Base-by-base conservation (phyloP, 495 filamentous ascomycete species). In the Saxispiralis lemnorum region DNA sequence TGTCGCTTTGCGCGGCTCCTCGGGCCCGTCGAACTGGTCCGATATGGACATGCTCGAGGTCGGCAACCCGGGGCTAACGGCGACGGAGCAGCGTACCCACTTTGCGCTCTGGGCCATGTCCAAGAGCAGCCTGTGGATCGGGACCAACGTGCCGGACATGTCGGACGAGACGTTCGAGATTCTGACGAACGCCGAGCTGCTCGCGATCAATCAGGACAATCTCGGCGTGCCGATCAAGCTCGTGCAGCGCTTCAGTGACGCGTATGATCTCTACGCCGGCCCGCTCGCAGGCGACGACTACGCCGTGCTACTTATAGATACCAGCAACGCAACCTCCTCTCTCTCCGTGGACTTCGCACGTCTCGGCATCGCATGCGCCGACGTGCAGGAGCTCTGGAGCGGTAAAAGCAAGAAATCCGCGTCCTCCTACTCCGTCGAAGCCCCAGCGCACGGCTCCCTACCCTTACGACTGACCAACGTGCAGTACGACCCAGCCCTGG, bases 151-250 rank as follows among this genome's bases (percentile, higher is more conserved):
- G 7, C 20, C 19, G 2, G 1, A n/a, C 12, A n/a, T 46, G 4
- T 19, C 41, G 9, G 17, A 2, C 11, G 16, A 17, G 3, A 44
- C 50, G 10, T 18, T 48, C 9, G 33, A 17, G 9, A 46, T 46
- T 30, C 39, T 53, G 33, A 40, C 31, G 12, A 53, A 50, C 31
- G 31, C 41, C n/a, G 51, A 47, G 12, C 35, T 53, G 31, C 46
- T 53, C 16, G 42, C 47, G 14, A 49, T 53, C 38, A 51, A 50
- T 35, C 51, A 53, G 39, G 51, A 53, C 31, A 13, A 38, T 11
- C 39, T 49, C 7, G 42, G 31, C 12, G 35, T 38, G 35, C 51
- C 48, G 39, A 43, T 46, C 6, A 43, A 35, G 33, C 43, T 53
- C 7, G 39, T 51, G 14, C 38, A 43, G 10, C 38, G 51, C 11